Conservation (phyloP, 441 rosid species). For the Gossypium gossypioides region DNA sequence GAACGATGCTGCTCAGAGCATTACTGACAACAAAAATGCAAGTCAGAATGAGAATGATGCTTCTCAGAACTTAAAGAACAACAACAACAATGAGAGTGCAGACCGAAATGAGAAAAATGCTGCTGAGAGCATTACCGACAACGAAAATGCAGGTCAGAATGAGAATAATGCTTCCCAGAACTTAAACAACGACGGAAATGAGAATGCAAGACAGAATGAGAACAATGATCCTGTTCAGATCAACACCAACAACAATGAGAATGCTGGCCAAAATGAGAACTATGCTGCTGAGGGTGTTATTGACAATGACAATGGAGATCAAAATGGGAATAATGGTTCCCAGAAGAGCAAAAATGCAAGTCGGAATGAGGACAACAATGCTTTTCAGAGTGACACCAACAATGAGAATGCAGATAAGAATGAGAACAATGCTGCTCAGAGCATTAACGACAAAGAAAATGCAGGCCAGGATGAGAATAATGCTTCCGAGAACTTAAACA, state of each 20-base stretch:
- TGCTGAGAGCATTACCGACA: not conserved
- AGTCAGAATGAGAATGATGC: slow-evolving; percentile 10
- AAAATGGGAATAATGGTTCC: not conserved
- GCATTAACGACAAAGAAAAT: not conserved
- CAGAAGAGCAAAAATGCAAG: not conserved
- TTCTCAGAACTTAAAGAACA: not conserved
- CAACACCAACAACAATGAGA: not conserved
- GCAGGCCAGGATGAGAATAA: not conserved
- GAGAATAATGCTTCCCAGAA: not conserved
- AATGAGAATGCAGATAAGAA: not conserved
- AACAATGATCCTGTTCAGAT: not conserved
- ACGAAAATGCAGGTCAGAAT: not conserved
- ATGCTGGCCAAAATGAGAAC: not conserved
- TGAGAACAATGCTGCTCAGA: slow-evolving; percentile 7
- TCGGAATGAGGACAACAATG: not conserved
- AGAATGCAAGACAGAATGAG: not conserved
- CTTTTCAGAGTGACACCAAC: not conserved
- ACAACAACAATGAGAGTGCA: not conserved
- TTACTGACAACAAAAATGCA: not conserved
- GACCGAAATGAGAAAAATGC: not conserved
- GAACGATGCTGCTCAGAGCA: not conserved
- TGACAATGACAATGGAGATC: not conserved
- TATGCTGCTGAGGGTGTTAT: not conserved
- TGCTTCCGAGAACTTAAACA: not conserved
- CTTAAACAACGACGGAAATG: not conserved